Base-by-base conservation (phyloP, 495 filamentous ascomycete species). In the Penicillium maclennaniae region DNA sequence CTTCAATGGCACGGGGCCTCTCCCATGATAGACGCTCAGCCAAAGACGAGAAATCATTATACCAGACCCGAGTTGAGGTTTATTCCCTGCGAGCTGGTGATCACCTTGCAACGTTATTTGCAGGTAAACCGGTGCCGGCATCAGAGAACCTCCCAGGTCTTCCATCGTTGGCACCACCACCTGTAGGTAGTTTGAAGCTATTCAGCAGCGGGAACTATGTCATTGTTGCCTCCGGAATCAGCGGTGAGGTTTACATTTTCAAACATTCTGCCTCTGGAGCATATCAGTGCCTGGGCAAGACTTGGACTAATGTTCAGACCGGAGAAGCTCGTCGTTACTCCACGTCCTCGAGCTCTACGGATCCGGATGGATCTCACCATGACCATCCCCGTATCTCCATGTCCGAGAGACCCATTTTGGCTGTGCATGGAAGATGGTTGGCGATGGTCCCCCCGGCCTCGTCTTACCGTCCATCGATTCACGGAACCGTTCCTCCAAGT, bases 211-310 rank as follows among this genome's bases (percentile, higher is more conserved):
- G 79, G 10, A 85, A 80, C 15, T 87, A 80, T 61, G 49, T 95
- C 27, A 73, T 88, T 12, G 70, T 96, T 17, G 81, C 86, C 20
- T 95, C 91, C 47, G 89, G 91, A 10, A 74, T 76, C 15, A 95
- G 88, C 45, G 91, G 91, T 9, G 91, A 96, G 67, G 84, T 91
- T 7, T 95, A 85, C 77, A 76, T 95, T 9, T 96, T 87, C 55
- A 67, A 26, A 58, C 62, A 59, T 70, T 74, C 14, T 50, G 59
- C 6, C 50, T 64, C 7, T 60, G 70, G 46, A 85, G 80, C 61
- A 69, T 93, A 92, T 68, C 72, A 75, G 37, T 95, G 88, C 59
- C 73, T 91, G 31, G 91, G 86, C 6, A 96, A 96, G 67, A 73
- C 89, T 7, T 96, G 91, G 91, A 95, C 91, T 1, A 83, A 80